These are phyloP conservation scores for Lentinula boryana DNA, from an alignment of 768 basidiomycete genomes.

Conservation along the genomic window DNA sequence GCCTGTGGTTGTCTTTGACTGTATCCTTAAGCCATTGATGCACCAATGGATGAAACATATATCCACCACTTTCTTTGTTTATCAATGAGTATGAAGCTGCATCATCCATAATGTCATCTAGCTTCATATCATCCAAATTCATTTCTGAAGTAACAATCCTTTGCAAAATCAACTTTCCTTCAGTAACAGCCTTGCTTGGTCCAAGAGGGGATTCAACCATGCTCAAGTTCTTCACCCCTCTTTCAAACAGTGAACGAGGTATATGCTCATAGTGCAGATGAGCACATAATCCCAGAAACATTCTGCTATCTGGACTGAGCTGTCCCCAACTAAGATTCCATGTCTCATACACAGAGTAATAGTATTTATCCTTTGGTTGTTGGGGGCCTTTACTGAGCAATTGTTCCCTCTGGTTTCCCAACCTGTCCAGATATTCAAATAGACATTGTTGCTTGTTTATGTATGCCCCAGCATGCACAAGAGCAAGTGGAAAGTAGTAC, in stretches of 20 bases:
- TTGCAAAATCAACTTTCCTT: neutral
- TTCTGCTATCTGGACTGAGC: neutral
- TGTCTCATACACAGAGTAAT: neutral
- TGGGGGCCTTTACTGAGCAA: neutral
- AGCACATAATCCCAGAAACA: neutral
- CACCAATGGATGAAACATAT: neutral
- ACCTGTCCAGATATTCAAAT: neutral
- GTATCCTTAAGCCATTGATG: neutral
- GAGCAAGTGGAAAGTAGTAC: neutral
- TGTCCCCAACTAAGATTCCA: conserved; percentile 1
- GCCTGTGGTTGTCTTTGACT: neutral
- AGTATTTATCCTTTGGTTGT: neutral
- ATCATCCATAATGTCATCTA: neutral
- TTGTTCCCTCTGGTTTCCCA: neutral
- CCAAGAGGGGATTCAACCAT: neutral
- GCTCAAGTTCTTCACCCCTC: neutral
- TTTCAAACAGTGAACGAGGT: neutral
- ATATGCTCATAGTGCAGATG: neutral
- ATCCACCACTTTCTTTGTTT: neutral
- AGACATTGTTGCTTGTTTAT: neutral
- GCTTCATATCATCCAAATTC: neutral
- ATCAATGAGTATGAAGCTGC: neutral
- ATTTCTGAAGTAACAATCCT: neutral
- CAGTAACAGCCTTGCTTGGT: neutral
- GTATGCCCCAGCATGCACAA: conserved; percentile 4